A percentile compares a stretch with the other conserved stretches of the same genome.
Evolutionary conservation across 192 early-diverging fungal genomes (phyloP).

Genomic region (Paraglomus brasilianum): DNA sequence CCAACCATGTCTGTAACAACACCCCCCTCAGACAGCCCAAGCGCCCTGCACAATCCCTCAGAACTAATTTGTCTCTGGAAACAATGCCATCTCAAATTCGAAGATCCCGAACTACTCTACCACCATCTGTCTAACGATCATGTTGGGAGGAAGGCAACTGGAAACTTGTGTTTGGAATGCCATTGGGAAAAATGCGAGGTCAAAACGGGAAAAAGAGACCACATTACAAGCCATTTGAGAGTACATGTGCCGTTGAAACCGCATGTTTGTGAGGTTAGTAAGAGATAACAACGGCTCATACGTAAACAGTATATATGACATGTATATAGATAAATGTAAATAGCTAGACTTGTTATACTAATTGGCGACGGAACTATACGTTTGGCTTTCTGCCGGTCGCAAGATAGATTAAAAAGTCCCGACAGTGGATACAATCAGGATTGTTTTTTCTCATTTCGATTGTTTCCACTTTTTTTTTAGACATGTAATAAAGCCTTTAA

Average conservation of each 20-base stretch:
- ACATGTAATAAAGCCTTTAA: slow-evolving; percentile 83
- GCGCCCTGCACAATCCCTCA: no score
- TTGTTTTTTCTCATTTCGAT: slow-evolving; percentile 29
- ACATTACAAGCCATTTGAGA: slow-evolving; percentile 95
- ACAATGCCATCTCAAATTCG: slow-evolving; percentile 52
- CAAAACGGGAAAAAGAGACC: slow-evolving; percentile 83
- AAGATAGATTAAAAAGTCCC: background rate
- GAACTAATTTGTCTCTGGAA: slow-evolving; percentile 47
- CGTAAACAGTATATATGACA: background rate
- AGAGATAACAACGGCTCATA: background rate
- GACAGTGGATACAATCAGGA: background rate
- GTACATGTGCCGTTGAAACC: slow-evolving; percentile 94
- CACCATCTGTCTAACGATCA: slow-evolving; percentile 85
- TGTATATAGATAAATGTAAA: background rate
- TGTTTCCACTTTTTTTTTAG: slow-evolving; percentile 35
- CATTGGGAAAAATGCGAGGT: slow-evolving; percentile 82
- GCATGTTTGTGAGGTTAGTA: slow-evolving; percentile 68
- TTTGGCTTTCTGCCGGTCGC: background rate
- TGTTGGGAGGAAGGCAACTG: slow-evolving; percentile 84
- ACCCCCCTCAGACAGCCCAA: background rate
- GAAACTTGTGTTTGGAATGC: slow-evolving; percentile 86
- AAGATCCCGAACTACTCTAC: slow-evolving; percentile 83
- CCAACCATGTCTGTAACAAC: slow-evolving; percentile 27
- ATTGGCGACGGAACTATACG: background rate
- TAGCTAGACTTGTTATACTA: background rate